Evolutionary conservation across 192 early-diverging fungal genomes (phyloP).

Genomic region (Phlyctochytrium arcticum): DNA sequence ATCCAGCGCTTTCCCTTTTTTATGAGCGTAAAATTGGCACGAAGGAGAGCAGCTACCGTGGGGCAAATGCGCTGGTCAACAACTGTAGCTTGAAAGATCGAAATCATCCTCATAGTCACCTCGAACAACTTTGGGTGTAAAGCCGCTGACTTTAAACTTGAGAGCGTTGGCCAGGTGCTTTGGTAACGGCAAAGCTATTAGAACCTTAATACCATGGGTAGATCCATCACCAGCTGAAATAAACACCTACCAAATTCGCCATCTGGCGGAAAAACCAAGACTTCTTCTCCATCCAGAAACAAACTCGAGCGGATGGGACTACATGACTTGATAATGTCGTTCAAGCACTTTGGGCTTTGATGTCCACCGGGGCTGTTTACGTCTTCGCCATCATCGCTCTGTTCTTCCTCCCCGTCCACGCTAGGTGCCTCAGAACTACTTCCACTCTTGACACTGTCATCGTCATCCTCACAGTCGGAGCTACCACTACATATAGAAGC

Average conservation of each 20-base stretch:
- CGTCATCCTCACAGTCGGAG: too few relatives aligned
- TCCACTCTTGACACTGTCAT: too few relatives aligned
- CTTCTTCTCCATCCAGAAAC: conserved; percentile 38
- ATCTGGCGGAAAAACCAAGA: conserved; percentile 35
- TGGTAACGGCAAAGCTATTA: too few relatives aligned
- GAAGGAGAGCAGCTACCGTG: conserved; percentile 25
- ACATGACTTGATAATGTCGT: too few relatives aligned
- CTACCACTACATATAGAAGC: too few relatives aligned
- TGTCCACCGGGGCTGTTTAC: too few relatives aligned
- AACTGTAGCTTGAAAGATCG: not conserved
- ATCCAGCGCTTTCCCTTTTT: conserved; percentile 36
- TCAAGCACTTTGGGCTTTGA: too few relatives aligned
- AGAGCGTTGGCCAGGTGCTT: conserved; percentile 16
- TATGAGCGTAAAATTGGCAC: conserved; percentile 38
- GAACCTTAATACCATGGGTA: too few relatives aligned
- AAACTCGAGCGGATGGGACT: conserved; percentile 26
- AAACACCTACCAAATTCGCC: conserved; percentile 18
- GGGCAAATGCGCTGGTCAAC: not conserved
- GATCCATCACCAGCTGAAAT: too few relatives aligned
- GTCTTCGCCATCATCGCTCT: too few relatives aligned
- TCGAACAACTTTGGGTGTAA: conserved; percentile 43
- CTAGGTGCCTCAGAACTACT: too few relatives aligned
- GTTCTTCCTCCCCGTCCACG: too few relatives aligned
- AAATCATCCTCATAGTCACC: conserved; percentile 14
- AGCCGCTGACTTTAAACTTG: conserved; percentile 42